Percentiles rank a stretch among this genome's conserved stretches.
Conservation (phyloP, 2,329 filamentous ascomycete genomes). For the Colletotrichum sojae region DNA sequence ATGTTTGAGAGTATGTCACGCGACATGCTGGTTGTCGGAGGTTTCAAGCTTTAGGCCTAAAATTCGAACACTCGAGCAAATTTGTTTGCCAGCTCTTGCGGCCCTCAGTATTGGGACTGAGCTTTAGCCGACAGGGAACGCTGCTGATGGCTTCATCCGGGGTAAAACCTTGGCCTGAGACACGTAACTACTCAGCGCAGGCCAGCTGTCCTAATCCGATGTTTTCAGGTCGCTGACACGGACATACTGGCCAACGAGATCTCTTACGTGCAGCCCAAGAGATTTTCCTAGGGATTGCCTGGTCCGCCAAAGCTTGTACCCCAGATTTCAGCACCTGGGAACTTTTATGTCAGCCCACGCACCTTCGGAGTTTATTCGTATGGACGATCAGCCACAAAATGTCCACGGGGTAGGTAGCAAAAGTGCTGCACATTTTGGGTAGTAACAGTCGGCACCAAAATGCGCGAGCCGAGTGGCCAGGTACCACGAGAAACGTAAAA, state of each 20-base stretch:
- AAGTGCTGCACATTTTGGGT: slow-evolving; percentile 23
- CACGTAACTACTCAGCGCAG: slow-evolving; percentile 1
- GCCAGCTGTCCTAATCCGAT: slow-evolving; percentile 15
- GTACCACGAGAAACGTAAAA: neutral
- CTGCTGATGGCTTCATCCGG: neutral
- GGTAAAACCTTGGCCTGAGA: slow-evolving; percentile 13
- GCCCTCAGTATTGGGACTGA: neutral
- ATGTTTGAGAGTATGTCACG: neutral
- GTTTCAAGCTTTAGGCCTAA: neutral
- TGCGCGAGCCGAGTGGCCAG: neutral
- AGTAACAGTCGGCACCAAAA: neutral
- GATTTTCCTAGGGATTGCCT: slow-evolving; percentile 30
- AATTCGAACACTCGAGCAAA: neutral
- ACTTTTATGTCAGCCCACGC: slow-evolving; percentile 30
- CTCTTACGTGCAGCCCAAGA: neutral
- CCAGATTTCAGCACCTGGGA: slow-evolving; percentile 32
- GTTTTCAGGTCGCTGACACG: slow-evolving; percentile 16
- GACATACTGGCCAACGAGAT: neutral
- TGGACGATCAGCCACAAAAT: no score
- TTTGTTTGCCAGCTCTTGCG: neutral
- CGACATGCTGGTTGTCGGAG: slow-evolving; percentile 14
- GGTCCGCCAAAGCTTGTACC: slow-evolving; percentile 33
- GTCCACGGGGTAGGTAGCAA: neutral
- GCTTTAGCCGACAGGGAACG: neutral
- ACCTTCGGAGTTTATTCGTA: slow-evolving; percentile 26